Evolutionary conservation across 768 basidiomycete species (phyloP).

Genomic region (Boletus rubropictus): DNA sequence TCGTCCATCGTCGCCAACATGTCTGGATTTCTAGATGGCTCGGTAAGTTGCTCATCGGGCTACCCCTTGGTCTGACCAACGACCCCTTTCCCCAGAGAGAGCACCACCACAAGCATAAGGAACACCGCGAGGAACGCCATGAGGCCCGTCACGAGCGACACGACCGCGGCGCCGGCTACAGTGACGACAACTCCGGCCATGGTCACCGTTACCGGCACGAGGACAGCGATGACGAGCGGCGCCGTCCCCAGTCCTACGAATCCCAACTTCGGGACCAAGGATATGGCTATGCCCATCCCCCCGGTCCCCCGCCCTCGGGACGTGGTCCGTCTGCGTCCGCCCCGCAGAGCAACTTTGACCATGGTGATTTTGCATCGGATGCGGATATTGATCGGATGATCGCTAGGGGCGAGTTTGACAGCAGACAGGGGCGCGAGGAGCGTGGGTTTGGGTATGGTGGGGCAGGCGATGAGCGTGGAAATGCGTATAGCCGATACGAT

Average conservation of each 20-base stretch:
- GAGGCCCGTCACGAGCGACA: conserved; percentile 6
- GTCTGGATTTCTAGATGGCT: conserved; percentile 7
- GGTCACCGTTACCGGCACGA: background rate
- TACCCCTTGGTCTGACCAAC: background rate
- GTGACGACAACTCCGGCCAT: background rate
- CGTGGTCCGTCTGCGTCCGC: background rate
- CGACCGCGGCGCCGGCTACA: background rate
- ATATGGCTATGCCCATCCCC: background rate
- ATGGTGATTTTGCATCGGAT: conserved; percentile 28
- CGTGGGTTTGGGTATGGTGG: background rate
- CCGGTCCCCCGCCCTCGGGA: conserved; percentile 3
- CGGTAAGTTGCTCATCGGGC: background rate
- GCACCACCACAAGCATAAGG: conserved; percentile 4
- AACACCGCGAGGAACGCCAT: conserved; percentile 11
- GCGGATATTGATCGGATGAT: conserved; percentile 23
- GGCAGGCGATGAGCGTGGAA: background rate
- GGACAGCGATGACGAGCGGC: background rate
- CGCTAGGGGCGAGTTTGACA: conserved; percentile 9
- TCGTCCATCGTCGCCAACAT: conserved; percentile 1
- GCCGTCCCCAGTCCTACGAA: conserved; percentile 1
- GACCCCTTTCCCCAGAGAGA: background rate
- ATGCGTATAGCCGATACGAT: background rate
- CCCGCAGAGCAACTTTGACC: conserved; percentile 15
- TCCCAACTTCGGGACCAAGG: background rate
- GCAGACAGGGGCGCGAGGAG: background rate